phyloP scores from a whole-genome alignment of 164 flowering plant species.

The Sedum album region DNA sequence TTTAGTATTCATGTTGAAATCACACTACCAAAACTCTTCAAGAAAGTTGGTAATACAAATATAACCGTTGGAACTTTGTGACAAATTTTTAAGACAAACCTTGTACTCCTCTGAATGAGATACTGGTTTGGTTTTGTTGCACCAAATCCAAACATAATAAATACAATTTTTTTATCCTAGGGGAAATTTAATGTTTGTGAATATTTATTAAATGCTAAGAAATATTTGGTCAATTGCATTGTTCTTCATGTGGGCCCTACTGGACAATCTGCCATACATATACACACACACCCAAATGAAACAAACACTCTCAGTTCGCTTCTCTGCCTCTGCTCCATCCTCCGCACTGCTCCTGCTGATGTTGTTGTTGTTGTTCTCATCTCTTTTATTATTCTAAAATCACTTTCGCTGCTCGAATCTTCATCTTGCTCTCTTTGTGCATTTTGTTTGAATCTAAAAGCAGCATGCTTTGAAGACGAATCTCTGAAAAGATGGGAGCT shows the following conservation, averaged over 20 bases:
- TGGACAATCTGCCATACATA: background rate
- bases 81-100: background rate
- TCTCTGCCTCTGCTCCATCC: background rate
- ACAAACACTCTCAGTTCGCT: constrained; percentile 6
- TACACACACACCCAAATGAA: background rate
- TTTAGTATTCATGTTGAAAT: background rate
- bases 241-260: background rate
- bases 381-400: background rate
- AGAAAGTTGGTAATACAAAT: background rate
- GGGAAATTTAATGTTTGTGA: background rate
- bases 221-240: constrained; percentile 4
- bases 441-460: background rate
- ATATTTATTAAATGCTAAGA: constrained; percentile 1
- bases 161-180: background rate
- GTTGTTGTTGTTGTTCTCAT: background rate
- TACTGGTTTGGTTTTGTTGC: background rate
- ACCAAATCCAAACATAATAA: background rate
- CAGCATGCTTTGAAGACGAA: background rate
- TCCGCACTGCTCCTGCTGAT: background rate
- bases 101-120: background rate
- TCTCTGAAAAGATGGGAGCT: background rate
- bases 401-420: background rate
- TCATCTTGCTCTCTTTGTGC: background rate
- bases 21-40: background rate
- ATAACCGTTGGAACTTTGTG: background rate